These are phyloP conservation scores for Xylaria sp. DNA, from an alignment of 2,329 filamentous ascomycete genomes.

Conservation along the genomic window DNA sequence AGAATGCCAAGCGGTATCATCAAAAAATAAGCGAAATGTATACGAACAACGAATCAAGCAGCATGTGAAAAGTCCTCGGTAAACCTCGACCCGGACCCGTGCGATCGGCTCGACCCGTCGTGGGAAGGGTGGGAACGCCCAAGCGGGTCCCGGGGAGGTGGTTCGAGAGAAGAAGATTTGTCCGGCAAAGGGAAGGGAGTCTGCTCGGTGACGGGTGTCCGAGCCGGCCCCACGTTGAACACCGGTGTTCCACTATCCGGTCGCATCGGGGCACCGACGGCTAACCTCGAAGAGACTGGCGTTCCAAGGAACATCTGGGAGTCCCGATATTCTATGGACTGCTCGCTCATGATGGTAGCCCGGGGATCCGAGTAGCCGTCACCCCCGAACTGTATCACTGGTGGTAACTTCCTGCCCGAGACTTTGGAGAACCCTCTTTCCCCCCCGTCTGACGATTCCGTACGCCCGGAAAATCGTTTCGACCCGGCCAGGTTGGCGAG, in stretches of 20 bases:
- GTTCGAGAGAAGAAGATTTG: constrained; percentile 34
- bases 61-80: constrained; percentile 41
- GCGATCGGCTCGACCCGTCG: constrained; percentile 39
- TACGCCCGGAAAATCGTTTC: constrained; percentile 41
- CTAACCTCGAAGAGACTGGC: constrained; percentile 44
- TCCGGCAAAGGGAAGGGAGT: constrained; percentile 49
- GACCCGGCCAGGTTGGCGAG: constrained; percentile 48
- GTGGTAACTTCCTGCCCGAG: constrained; percentile 65
- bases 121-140: constrained; percentile 42
- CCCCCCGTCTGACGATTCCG: constrained; percentile 41
- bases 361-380: constrained; percentile 62
- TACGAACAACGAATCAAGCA: constrained; percentile 19
- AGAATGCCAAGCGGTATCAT: constrained; percentile 35
- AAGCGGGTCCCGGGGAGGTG: constrained; percentile 40
- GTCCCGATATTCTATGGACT: constrained; percentile 54
- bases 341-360: constrained; percentile 48
- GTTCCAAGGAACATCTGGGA: constrained; percentile 48
- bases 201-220: constrained; percentile 61
- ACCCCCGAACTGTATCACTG: constrained; percentile 63
- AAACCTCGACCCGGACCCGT: constrained; percentile 43
- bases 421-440: constrained; percentile 67
- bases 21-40: constrained; percentile 25
- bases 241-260: constrained; percentile 63
- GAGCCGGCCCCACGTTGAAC: constrained; percentile 66
- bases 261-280: constrained; percentile 61